Evolutionary conservation across 2,329 filamentous ascomycete species (phyloP).

Genomic region (Pseudogymnoascus sp.): DNA sequence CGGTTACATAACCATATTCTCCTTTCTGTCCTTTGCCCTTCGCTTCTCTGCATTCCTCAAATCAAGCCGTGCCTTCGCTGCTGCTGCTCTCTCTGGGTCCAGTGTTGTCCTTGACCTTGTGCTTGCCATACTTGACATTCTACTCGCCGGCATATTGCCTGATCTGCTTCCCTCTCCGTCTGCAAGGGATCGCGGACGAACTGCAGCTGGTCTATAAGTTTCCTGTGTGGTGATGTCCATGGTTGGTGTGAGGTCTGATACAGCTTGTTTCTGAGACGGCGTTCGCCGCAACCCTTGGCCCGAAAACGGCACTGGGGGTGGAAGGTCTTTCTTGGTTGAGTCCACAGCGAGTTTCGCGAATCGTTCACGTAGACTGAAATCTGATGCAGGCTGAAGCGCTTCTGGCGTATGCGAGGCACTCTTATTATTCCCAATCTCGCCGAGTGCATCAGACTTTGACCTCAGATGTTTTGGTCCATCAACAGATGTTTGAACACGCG

Average conservation of each 20-base stretch:
- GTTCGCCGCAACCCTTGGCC: neutral
- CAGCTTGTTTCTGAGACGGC: conserved; percentile 2
- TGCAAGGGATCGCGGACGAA: conserved; percentile 32
- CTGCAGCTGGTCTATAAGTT: neutral
- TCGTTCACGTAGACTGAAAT: conserved; percentile 3
- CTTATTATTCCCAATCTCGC: neutral
- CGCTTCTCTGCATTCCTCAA: conserved; percentile 26
- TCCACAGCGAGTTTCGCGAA: conserved; percentile 2
- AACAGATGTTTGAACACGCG: neutral
- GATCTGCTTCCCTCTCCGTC: conserved; percentile 43
- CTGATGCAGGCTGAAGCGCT: neutral
- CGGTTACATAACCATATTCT: conserved; percentile 18
- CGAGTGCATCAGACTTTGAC: conserved; percentile 5
- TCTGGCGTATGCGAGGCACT: neutral
- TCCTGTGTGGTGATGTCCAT: neutral
- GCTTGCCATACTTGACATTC: conserved; percentile 14
- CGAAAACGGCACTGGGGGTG: neutral
- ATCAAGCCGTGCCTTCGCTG: conserved; percentile 28
- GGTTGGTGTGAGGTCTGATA: neutral
- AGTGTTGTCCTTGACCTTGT: conserved; percentile 20
- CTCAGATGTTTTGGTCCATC: neutral
- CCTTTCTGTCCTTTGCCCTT: conserved; percentile 15
- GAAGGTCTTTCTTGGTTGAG: neutral
- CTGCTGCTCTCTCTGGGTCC: conserved; percentile 28
- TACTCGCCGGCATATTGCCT: conserved; percentile 18